Conservation (phyloP, 345 rosid species). For the Rhizophora mangle region DNA sequence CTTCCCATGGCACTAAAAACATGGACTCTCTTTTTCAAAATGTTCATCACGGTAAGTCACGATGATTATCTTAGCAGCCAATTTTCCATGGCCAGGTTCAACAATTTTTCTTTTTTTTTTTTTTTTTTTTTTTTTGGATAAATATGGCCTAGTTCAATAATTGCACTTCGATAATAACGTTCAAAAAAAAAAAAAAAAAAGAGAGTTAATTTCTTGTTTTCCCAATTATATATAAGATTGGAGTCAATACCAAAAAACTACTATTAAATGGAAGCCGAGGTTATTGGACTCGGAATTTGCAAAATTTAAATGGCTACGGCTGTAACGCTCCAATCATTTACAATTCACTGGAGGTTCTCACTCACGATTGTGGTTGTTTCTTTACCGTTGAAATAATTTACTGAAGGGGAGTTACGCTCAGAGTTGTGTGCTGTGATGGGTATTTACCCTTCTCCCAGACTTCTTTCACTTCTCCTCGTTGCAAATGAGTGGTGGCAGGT, state of each 20-base stretch:
- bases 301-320: not conserved
- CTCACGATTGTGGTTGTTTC: not conserved
- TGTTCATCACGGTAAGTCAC: not conserved
- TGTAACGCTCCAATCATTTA: not conserved
- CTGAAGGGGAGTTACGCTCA: not conserved
- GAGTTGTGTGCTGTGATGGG: not conserved
- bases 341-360: too few species aligned
- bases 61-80: conserved; percentile 1
- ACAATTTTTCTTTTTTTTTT: not conserved
- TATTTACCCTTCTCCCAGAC: too few species aligned
- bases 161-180: not conserved
- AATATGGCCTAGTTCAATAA: not conserved
- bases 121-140: too few species aligned
- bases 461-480: not conserved
- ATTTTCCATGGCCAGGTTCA: not conserved
- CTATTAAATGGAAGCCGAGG: too few species aligned
- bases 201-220: too few species aligned
- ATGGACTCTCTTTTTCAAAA: not conserved
- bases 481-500: not conserved
- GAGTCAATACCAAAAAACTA: too few species aligned
- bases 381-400: not conserved
- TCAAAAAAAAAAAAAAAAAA: too few species aligned
- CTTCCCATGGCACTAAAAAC: not conserved
- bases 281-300: too few species aligned
- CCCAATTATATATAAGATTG: too few species aligned